Conservation (phyloP, 208 protist species). For the Acanthamoeba triangularis region DNA sequence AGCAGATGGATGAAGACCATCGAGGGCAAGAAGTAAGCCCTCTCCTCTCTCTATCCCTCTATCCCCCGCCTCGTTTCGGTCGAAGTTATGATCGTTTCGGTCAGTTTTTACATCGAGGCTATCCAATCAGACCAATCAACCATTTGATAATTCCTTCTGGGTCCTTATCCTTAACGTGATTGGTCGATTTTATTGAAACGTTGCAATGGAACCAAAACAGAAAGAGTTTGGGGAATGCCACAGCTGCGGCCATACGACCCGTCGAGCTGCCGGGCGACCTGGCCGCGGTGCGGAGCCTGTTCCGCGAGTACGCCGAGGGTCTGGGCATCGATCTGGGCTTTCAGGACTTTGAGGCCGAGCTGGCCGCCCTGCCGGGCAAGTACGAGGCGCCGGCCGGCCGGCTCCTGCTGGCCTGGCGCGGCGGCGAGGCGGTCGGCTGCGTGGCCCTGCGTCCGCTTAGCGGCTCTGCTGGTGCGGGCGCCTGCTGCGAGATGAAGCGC, state of each 20-base stretch:
- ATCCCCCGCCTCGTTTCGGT: not conserved
- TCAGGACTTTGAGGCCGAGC: not conserved
- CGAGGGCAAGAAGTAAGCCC: not conserved
- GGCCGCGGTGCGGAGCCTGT: not conserved
- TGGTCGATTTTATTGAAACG: too few relatives aligned
- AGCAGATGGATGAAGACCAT: not conserved
- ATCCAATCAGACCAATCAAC: too few relatives aligned
- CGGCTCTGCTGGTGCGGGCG: not conserved
- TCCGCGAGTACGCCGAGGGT: conserved; percentile 2
- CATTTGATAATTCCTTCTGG: too few relatives aligned
- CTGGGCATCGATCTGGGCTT: conserved; percentile 4
- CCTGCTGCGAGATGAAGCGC: conserved; percentile 4
- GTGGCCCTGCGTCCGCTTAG: conserved; percentile 16
- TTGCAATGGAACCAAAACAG: too few relatives aligned
- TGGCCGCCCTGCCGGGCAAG: conserved; percentile 3
- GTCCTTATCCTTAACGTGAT: too few relatives aligned
- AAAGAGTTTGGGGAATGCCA: too few relatives aligned
- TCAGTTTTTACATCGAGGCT: too few relatives aligned
- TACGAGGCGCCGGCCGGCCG: not conserved
- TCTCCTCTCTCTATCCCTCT: not conserved
- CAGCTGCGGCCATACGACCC: too few relatives aligned
- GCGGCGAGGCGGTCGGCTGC: not conserved
- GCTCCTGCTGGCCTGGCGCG: not conserved
- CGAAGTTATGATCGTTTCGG: too few relatives aligned
- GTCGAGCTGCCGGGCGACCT: not conserved